These are phyloP conservation scores for Solanum pinnatisectum DNA, from an alignment of 257 asterid genomes.

Conservation along the genomic window DNA sequence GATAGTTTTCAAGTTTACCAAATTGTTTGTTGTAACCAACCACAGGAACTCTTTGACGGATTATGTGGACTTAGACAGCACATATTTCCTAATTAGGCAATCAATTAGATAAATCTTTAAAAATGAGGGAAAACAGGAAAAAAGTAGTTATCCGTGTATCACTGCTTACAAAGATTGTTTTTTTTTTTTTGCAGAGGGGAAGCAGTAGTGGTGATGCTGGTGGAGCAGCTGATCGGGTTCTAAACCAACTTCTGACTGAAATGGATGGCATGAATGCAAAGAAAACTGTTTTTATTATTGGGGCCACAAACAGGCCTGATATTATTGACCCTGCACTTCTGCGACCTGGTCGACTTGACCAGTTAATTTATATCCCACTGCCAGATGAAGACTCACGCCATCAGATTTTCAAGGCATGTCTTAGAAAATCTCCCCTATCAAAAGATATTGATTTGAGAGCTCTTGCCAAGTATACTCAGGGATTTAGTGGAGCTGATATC, in stretches of 20 bases:
- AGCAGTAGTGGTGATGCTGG: conserved; percentile 55
- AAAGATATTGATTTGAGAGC: conserved; percentile 42
- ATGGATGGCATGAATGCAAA: conserved; percentile 59
- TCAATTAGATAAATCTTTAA: neutral
- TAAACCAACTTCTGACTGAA: conserved; percentile 50
- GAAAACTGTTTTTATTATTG: conserved; percentile 51
- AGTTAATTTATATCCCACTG: conserved; percentile 46
- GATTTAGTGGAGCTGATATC: conserved; percentile 53
- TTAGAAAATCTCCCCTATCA: conserved; percentile 42
- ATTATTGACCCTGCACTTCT: conserved; percentile 50
- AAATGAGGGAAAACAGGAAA: neutral
- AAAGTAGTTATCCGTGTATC: neutral
- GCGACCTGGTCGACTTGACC: conserved; percentile 61
- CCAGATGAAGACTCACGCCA: conserved; percentile 53
- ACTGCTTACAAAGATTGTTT: neutral
- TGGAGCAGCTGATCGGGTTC: conserved; percentile 58
- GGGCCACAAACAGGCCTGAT: conserved; percentile 58
- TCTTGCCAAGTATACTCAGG: conserved; percentile 48
- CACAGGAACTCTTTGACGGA: neutral
- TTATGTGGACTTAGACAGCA: neutral
- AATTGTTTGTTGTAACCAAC: neutral
- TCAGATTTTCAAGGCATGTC: conserved; percentile 47
- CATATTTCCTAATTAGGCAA: neutral
- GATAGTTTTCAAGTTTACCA: neutral
- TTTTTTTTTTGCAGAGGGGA: conserved; percentile 30